Evolutionary conservation across 148 eudicot genomes (phyloP), one percentile per base, ranked within the genome.

Genomic region (Limonium bicolor): DNA sequence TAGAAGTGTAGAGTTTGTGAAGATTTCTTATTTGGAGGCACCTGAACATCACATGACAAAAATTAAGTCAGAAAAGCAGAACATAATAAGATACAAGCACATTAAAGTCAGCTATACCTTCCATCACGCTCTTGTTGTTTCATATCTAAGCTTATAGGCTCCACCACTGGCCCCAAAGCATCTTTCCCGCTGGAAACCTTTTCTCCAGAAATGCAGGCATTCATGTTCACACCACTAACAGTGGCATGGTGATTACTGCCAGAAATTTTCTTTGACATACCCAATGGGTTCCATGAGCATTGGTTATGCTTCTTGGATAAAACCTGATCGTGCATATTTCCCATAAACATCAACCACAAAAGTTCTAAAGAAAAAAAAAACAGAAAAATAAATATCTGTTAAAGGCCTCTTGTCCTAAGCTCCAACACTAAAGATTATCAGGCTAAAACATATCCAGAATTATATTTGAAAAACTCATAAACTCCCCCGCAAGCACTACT

Each of bases 71-170:
- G 19, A 31, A 20, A 20, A 30, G 23, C 11, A 42, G 49, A 41
- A 4, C 2, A 11, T 30, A 2, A 45, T 4, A 36, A 37, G 20
- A 6, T 14, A n/a, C 9, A 43, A 30, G 26, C 20, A 26, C 13
- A 41, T 12, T 4, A 18, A 36, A 19, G 48, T 53, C 17, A 27
- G n/a, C 33, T 47, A 23, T 48, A 92, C 99, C 95, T 74, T 39
- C 78, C 69, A 53, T 85, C 99, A 58, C 68, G 64, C 64, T 81
- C 94, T 69, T 92, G 99, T 60, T 92, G 99, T 63, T 85, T 92
- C 99, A 92, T 92, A 44, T 85, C 99, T 48, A 85, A 73, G 75
- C 75, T 92, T 56, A 70, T 67, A 16, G 80, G 72, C 76, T 92
- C 95, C 54, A 76, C 54, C 13, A 59, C 50, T 34, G 71, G 70